Percentiles rank a stretch among this genome's conserved stretches.
Evolutionary conservation across 768 basidiomycete species (phyloP).

Genomic region (Auriscalpium microsporum): DNA sequence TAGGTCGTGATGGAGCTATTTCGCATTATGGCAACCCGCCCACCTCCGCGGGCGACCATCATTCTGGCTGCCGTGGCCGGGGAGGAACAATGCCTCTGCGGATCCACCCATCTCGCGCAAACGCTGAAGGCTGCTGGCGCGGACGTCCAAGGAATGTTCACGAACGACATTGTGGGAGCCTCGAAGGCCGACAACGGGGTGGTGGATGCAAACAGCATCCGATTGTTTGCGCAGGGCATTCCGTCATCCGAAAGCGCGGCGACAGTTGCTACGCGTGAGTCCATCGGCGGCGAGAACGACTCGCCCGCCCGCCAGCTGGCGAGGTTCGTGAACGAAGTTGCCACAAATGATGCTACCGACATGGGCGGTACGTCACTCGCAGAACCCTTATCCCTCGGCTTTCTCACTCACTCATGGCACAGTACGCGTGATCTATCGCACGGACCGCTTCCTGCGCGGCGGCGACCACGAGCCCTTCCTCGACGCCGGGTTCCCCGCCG

Average conservation of each 20-base stretch:
- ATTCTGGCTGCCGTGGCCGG: conserved; percentile 43
- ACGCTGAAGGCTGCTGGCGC: conserved; percentile 32
- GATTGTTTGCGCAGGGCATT: conserved; percentile 45
- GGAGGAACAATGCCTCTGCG: conserved; percentile 45
- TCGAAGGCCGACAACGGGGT: conserved; percentile 40
- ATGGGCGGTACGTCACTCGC: conserved; percentile 36
- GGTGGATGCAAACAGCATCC: conserved; percentile 38
- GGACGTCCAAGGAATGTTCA: conserved; percentile 49
- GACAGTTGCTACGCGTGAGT: conserved; percentile 26
- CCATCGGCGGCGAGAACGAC: conserved; percentile 47
- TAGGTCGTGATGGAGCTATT: conserved; percentile 42
- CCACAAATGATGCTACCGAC: conserved; percentile 36
- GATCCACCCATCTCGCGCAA: conserved; percentile 39
- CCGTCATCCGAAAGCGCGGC: conserved; percentile 35
- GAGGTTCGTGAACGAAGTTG: conserved; percentile 44
- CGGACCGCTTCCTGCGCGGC: conserved; percentile 48
- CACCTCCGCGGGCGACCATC: conserved; percentile 39
- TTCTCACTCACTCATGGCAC: not conserved
- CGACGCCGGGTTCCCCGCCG: conserved; percentile 40
- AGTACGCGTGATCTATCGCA: conserved; percentile 45
- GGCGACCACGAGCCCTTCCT: conserved; percentile 48
- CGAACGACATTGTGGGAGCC: conserved; percentile 50
- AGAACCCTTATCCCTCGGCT: not conserved
- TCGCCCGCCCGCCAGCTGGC: conserved; percentile 43
- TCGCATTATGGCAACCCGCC: conserved; percentile 37